Conservation (phyloP, 768 basidiomycete species). For the Rickenella mellea region DNA sequence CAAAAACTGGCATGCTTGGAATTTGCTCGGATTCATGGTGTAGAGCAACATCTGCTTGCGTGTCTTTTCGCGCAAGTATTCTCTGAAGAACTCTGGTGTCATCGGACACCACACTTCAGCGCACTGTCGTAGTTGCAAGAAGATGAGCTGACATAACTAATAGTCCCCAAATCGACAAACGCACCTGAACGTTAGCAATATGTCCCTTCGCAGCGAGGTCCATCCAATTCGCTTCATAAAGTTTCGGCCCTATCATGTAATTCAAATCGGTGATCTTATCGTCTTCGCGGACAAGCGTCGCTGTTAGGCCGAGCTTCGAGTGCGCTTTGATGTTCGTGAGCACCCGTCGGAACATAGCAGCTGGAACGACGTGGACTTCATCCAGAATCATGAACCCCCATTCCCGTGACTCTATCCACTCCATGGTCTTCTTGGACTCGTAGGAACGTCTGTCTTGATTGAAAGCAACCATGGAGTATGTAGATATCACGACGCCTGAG, state of each 20-base stretch:
- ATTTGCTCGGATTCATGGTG: constrained; percentile 99
- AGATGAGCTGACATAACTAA: neutral
- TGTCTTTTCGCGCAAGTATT: constrained; percentile 88
- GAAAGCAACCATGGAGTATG: constrained; percentile 99
- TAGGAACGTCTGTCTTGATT: constrained; percentile 98
- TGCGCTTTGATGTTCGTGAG: constrained; percentile 99
- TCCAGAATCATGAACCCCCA: constrained; percentile 98
- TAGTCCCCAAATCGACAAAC: constrained; percentile 12
- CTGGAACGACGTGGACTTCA: constrained; percentile 98
- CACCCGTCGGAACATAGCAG: constrained; percentile 96
- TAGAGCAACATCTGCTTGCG: constrained; percentile 93
- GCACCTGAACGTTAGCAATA: constrained; percentile 98
- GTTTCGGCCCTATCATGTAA: constrained; percentile 98
- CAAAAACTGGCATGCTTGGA: constrained; percentile 97
- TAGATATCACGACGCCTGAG: constrained; percentile 96
- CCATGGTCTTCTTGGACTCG: constrained; percentile 99
- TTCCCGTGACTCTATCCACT: constrained; percentile 94
- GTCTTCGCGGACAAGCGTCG: constrained; percentile 96
- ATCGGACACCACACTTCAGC: constrained; percentile 84
- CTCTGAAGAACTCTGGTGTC: constrained; percentile 98
- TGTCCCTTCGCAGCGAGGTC: constrained; percentile 98
- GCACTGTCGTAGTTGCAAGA: too few species aligned
- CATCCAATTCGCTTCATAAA: constrained; percentile 99
- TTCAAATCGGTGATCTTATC: constrained; percentile 98
- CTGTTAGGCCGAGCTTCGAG: constrained; percentile 97